Evolutionary conservation across 805 yeast species (phyloP), one percentile per base, ranked within the genome.

Genomic region (Suhomyces sp.): DNA sequence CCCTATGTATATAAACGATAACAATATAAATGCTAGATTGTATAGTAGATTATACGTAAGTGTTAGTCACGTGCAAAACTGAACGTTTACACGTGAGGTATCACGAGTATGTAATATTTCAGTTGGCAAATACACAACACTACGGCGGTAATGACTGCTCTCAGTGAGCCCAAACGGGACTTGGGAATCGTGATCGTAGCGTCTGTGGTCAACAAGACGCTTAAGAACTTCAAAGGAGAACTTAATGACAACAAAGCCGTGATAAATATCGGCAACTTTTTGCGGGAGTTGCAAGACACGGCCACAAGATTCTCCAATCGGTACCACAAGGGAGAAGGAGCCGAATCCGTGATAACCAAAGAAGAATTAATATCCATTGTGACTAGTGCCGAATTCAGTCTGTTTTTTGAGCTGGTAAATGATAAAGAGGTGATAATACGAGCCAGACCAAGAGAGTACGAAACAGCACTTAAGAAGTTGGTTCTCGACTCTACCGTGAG

Each of bases 371-470:
- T 51, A 5, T 37, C 53, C 8, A 51, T 59, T 10, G 46, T 62
- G 27, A 49, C 49, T 17, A 53, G 57, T 0, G 3, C 31, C 17
- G 52, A 47, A 8, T 60, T 67, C 46, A 41, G 57, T 10, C 57
- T 63, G 37, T 62, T 67, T 54, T 58, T 68, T 2, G 37, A 48
- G 25, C 22, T 19, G 41, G 51, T 66, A 4, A 52, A 57, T 13
- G 59, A 58, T 6, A 60, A 62, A 21, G 48, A 53, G 21, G 48
- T 68, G n/a, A 54, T 56, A n/a, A 56, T 68, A 9, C 56, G 58
- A n/a, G 54, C 57, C 35, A 49, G 57, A 19, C 52, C 49, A 15
- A 24, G 40, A 20, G 57, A 56, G 39, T 65, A 59, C 53, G 63
- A 61, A 22, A 50, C 47, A 35, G 52, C 48, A 8, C 57, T 69